Evolutionary conservation across 2,329 filamentous ascomycete species (phyloP).

Genomic region (Epichloe scottii): DNA sequence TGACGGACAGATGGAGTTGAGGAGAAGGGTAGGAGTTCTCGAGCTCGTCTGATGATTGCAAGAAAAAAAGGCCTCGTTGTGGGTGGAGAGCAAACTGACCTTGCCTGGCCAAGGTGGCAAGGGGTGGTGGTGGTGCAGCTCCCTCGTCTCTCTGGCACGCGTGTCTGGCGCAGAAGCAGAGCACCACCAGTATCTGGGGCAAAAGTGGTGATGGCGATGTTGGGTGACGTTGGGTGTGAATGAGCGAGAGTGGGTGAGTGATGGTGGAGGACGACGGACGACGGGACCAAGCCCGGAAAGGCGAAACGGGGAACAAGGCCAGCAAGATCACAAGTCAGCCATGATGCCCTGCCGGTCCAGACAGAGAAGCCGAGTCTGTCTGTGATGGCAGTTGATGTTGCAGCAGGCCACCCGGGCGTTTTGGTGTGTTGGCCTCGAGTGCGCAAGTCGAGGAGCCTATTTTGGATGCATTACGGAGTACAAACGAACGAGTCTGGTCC

Average conservation of each 20-base stretch:
- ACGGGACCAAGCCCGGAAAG: not conserved
- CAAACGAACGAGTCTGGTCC: too few species aligned
- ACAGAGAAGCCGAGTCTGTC: conserved; percentile 4
- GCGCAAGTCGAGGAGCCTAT: not conserved
- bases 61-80: not conserved
- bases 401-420: conserved; percentile 7
- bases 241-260: not conserved
- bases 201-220: conserved; percentile 6
- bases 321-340: conserved; percentile 1
- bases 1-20: not conserved
- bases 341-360: conserved; percentile 7
- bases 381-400: conserved; percentile 12
- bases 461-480: not conserved
- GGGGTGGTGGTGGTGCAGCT: not conserved
- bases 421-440: conserved; percentile 3
- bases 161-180: not conserved
- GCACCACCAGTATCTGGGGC: not conserved
- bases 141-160: not conserved
- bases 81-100: conserved; percentile 1
- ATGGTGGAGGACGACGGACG: not conserved
- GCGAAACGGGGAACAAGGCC: not conserved
- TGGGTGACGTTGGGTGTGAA: conserved; percentile 3
- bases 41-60: not conserved
- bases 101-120: not conserved
- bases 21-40: not conserved